These are phyloP conservation scores for Lactarius sanguifluus DNA, from an alignment of 768 basidiomycete species.

Conservation along the genomic window DNA sequence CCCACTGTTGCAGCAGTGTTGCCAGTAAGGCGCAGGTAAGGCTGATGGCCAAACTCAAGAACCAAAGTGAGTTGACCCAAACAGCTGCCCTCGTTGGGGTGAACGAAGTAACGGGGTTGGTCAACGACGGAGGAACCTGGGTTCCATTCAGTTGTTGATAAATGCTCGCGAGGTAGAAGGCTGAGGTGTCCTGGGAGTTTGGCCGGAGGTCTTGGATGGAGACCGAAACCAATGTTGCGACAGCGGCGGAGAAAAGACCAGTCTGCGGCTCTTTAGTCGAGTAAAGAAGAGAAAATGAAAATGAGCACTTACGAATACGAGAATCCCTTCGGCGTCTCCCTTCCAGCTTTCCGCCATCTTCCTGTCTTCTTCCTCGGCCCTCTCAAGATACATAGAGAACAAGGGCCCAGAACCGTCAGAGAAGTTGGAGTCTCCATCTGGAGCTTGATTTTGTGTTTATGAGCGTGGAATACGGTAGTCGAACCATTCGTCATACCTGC, in stretches of 20 bases:
- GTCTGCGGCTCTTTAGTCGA: neutral
- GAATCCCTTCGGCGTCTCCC: constrained; percentile 12
- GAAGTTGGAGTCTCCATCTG: neutral
- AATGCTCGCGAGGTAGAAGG: constrained; percentile 3
- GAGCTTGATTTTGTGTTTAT: neutral
- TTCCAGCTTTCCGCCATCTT: constrained; percentile 12
- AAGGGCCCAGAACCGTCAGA: constrained; percentile 10
- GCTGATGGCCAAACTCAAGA: constrained; percentile 16
- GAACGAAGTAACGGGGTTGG: neutral
- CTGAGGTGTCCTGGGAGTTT: constrained; percentile 9
- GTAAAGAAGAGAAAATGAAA: neutral
- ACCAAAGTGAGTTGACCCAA: constrained; percentile 24
- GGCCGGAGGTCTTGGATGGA: neutral
- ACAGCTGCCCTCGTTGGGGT: neutral
- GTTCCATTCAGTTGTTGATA: constrained; percentile 6
- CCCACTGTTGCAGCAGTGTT: constrained; percentile 21
- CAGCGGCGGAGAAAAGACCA: constrained; percentile 17
- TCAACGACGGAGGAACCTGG: neutral
- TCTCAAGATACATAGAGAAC: constrained; percentile 12
- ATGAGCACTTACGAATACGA: constrained; percentile 9
- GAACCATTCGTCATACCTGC: neutral
- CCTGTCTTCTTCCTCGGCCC: constrained; percentile 1
- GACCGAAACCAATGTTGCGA: neutral
- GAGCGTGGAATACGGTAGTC: neutral
- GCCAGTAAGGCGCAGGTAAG: constrained; percentile 18